Evolutionary conservation across 139 green algal genomes (phyloP), one percentile per base, ranked within the genome.

Genomic region (Trebouxia sp.): DNA sequence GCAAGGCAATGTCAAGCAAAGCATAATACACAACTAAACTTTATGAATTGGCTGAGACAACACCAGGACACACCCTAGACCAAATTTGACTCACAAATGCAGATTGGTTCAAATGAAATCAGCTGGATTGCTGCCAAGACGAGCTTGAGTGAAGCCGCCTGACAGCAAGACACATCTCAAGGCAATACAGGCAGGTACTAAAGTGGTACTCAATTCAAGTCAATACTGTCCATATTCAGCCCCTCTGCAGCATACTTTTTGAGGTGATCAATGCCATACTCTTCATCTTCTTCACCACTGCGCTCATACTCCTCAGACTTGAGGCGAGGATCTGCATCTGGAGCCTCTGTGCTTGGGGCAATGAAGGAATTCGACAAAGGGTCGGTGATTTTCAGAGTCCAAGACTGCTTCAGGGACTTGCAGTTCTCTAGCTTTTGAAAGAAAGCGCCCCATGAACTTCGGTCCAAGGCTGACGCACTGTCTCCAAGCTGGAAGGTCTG

Each of bases 281-380:
- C 24, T 41, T 81, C 81, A 35, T 86, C 78, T 15, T 87, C 82
- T 53, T 89, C 82, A 45, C 56, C 74, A 7, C 53, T 82, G 42
- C 81, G 76, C 28, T 83, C 79, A 74, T 82, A 86, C 11, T 89
- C 80, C 39, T 85, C 67, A 5, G 62, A 10, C 1, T 12, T 38
- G 48, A 87, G 72, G n/a, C 70, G 28, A 1, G 9, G 15, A 26
- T 78, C 79, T 37, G 35, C 6, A 2, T 58, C 70, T 4, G 70
- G 41, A 20, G 45, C 41, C 3, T 55, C 55, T 55, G 80, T 76
- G 26, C 30, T 26, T 20, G 85, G 81, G 9, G 82, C 79, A 20
- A 94, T 84, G 41, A 93, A 91, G 22, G 86, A 91, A 80, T 93
- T 94, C 26, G 89, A 83, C 45, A 94, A 66, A 1, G 90, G 84